Evolutionary conservation across 169 alveolate genomes (phyloP), one percentile per base, ranked within the genome.

Genomic region (Babesia gibsoni): DNA sequence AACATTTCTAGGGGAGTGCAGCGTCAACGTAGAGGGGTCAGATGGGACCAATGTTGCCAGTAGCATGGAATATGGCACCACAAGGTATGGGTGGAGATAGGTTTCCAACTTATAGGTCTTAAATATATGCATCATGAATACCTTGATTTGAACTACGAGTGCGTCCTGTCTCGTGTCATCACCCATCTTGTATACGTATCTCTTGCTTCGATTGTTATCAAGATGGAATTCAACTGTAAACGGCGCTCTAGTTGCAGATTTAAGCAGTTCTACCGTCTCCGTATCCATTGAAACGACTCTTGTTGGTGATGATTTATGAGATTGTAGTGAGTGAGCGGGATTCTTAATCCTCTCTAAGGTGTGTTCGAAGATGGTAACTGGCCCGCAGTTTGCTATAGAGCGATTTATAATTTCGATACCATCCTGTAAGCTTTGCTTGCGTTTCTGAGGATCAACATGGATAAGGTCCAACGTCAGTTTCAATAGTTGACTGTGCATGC

Each of bases 121-220:
- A 58, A 92, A 93, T 9, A 92, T 88, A 32, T 82, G 75, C 39
- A 80, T 54, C 27, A 90, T 61, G 36, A 93, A 80, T 27, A 80
- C 73, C 61, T 90, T 92, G 39, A 91, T 43, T 68, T 93, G 95
- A 77, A 93, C 87, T 4, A 93, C 94, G 8, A 93, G 82, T 12
- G 87, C 80, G 64, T 93, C 97, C 64, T 93, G 93, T 3, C 96
- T 78, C 27, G 91, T 72, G 52, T 93, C 96, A 68, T 93, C 97
- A 61, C 84, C 89, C 49, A 89, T 80, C 68, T 93, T 93, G 50
- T 77, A 77, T 3, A 77, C 67, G 74, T 77, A 77, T 18, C 79
- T 56, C 41, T 37, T 56, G 22, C 36, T 42, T 27, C 39, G 32
- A 0, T 54, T 53, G 52, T 18, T 18, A 9, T 46, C 59, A 20